phyloP scores from a whole-genome alignment of 768 basidiomycete genomes.

The Amanita rimosa region DNA sequence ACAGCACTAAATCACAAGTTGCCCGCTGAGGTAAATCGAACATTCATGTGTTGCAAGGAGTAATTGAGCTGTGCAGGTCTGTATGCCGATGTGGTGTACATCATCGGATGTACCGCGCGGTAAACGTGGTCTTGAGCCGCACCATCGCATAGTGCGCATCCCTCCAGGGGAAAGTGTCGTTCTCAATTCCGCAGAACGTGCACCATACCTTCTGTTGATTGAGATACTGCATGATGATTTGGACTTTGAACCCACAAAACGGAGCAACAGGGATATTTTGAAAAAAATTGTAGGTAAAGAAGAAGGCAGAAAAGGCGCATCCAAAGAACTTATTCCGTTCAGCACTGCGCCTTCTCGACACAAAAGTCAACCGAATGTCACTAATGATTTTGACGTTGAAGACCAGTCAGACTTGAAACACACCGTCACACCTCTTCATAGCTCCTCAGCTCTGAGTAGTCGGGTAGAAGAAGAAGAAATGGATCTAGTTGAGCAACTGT shows the following conservation, averaged over 20 bases:
- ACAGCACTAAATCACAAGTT: constrained; percentile 93
- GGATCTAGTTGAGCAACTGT: constrained; percentile 93
- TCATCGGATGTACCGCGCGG: constrained; percentile 48
- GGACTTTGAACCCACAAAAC: constrained; percentile 80
- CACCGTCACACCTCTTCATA: constrained; percentile 9
- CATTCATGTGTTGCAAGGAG: constrained; percentile 1
- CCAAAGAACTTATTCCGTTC: constrained; percentile 43
- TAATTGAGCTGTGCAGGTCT: constrained; percentile 37
- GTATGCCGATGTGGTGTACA: constrained; percentile 82
- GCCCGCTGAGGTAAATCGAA: constrained; percentile 71
- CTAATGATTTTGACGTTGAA: constrained; percentile 17
- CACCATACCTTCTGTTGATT: constrained; percentile 85
- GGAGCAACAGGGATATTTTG: constrained; percentile 78
- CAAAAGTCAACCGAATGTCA: constrained; percentile 13
- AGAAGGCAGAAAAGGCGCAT: constrained; percentile 44
- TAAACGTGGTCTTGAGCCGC: constrained; percentile 29
- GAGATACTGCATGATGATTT: constrained; percentile 87
- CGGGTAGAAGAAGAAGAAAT: constrained; percentile 70
- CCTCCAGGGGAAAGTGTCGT: constrained; percentile 97
- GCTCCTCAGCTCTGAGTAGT: constrained; percentile 14
- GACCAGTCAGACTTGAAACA: constrained; percentile 12
- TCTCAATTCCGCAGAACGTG: constrained; percentile 93
- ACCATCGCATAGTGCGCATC: constrained; percentile 94
- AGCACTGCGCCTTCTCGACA: constrained; percentile 13
- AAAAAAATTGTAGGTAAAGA: constrained; percentile 67